Percentiles rank a stretch among this genome's conserved stretches.
Conservation (phyloP, 139 green algal species). For the Picochlorum costavermella region DNA sequence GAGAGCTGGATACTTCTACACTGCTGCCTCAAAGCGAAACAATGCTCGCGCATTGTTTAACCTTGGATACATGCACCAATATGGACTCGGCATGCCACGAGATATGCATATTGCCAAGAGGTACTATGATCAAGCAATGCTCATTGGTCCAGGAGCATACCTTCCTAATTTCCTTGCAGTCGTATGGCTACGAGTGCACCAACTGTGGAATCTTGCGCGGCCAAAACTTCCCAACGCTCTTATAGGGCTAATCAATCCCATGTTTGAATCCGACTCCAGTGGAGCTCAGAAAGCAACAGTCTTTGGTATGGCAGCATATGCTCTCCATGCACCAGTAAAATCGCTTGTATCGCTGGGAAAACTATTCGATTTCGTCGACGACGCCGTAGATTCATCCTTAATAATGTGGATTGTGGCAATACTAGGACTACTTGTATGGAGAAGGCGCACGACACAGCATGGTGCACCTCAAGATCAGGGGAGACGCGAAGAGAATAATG, state of each 20-base stretch:
- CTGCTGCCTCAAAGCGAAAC: constrained; percentile 30
- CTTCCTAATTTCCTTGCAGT: constrained; percentile 49
- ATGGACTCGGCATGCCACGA: constrained; percentile 65
- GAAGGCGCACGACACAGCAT: too few species aligned
- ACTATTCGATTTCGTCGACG: too few species aligned
- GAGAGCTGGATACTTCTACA: constrained; percentile 30
- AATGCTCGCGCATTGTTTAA: constrained; percentile 83
- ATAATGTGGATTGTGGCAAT: too few species aligned
- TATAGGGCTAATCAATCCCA: not conserved
- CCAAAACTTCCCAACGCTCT: constrained; percentile 7
- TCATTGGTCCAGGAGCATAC: constrained; percentile 22
- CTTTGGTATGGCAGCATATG: too few species aligned
- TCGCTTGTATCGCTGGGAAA: too few species aligned
- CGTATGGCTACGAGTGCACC: constrained; percentile 33
- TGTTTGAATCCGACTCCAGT: not conserved
- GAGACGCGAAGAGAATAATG: too few species aligned
- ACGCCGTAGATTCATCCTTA: too few species aligned
- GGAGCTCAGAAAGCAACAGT: too few species aligned
- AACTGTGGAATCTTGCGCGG: constrained; percentile 20
- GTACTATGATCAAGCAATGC: constrained; percentile 47
- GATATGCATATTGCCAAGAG: constrained; percentile 67
- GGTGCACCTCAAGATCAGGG: too few species aligned
- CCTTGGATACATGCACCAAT: constrained; percentile 88
- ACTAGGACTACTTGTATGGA: too few species aligned
- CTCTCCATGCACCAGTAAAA: too few species aligned